phyloP scores from a whole-genome alignment of 208 protist species.

The Wallacemonas sp. region DNA sequence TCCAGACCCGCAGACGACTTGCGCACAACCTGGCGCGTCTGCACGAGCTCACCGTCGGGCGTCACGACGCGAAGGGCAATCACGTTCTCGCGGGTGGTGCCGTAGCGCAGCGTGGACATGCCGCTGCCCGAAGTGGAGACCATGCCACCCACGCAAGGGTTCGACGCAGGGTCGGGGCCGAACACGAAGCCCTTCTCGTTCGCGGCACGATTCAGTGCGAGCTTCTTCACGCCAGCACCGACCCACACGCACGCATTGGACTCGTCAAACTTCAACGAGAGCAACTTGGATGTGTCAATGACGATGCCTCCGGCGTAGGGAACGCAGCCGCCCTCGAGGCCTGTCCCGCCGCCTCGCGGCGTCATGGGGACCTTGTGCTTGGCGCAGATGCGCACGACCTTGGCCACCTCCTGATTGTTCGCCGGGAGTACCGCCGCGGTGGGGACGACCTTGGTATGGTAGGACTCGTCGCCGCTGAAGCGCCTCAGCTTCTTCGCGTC shows the following conservation, averaged over 20 bases:
- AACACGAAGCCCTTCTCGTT: conserved; percentile 46
- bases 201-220: conserved; percentile 35
- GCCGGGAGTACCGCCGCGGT: conserved; percentile 33
- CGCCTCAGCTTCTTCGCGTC: conserved; percentile 25
- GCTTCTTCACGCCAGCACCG: conserved; percentile 65
- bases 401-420: conserved; percentile 32
- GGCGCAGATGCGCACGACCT: conserved; percentile 34
- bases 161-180: conserved; percentile 55
- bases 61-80: conserved; percentile 66
- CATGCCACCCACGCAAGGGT: conserved; percentile 81
- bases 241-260: conserved; percentile 67
- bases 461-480: conserved; percentile 42
- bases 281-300: conserved; percentile 47
- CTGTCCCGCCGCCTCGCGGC: conserved; percentile 49
- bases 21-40: conserved; percentile 68
- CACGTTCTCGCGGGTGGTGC: conserved; percentile 85
- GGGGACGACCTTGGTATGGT: conserved; percentile 25
- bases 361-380: conserved; percentile 52
- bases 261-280: conserved; percentile 42
- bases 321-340: conserved; percentile 56
- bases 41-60: conserved; percentile 48
- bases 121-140: conserved; percentile 66
- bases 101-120: conserved; percentile 79
- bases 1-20: conserved; percentile 91
- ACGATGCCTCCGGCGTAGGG: conserved; percentile 58